Conservation (phyloP, 2,329 filamentous ascomycete genomes). For the Phyllosticta citriasiana region DNA sequence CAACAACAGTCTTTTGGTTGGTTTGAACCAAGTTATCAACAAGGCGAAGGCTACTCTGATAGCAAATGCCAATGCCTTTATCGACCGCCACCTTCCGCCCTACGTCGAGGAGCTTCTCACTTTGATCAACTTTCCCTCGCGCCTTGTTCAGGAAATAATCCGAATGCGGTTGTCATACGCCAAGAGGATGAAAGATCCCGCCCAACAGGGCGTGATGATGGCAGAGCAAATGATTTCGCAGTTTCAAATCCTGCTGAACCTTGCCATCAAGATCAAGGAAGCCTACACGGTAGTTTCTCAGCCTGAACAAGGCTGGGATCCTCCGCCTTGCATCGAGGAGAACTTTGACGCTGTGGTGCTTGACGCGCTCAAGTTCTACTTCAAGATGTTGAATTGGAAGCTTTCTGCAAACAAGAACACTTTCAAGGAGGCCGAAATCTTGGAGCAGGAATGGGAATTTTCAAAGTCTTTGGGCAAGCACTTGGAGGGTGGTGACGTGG, state of each 20-base stretch:
- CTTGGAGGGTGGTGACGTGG: slow-evolving; percentile 86
- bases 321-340: slow-evolving; percentile 93
- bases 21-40: slow-evolving; percentile 75
- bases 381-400: slow-evolving; percentile 98
- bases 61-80: slow-evolving; percentile 72
- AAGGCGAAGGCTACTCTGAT: slow-evolving; percentile 93
- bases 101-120: slow-evolving; percentile 96
- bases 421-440: slow-evolving; percentile 94
- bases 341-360: slow-evolving; percentile 87
- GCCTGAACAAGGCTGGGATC: slow-evolving; percentile 85
- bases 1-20: slow-evolving; percentile 70
- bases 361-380: slow-evolving; percentile 93
- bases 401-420: slow-evolving; percentile 96
- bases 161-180: slow-evolving; percentile 84
- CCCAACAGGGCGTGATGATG: slow-evolving; percentile 85
- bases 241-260: slow-evolving; percentile 83
- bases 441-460: slow-evolving; percentile 97
- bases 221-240: slow-evolving; percentile 97
- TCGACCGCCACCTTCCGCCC: slow-evolving; percentile 80
- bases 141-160: slow-evolving; percentile 93
- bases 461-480: slow-evolving; percentile 87
- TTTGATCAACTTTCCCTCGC: slow-evolving; percentile 92
- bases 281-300: slow-evolving; percentile 77
- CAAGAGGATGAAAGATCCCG: slow-evolving; percentile 88
- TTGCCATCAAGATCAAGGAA: slow-evolving; percentile 86